Evolutionary conservation across 2,329 filamentous ascomycete species (phyloP), one percentile per base, ranked within the genome.

Genomic region (Leptographium procerum): DNA sequence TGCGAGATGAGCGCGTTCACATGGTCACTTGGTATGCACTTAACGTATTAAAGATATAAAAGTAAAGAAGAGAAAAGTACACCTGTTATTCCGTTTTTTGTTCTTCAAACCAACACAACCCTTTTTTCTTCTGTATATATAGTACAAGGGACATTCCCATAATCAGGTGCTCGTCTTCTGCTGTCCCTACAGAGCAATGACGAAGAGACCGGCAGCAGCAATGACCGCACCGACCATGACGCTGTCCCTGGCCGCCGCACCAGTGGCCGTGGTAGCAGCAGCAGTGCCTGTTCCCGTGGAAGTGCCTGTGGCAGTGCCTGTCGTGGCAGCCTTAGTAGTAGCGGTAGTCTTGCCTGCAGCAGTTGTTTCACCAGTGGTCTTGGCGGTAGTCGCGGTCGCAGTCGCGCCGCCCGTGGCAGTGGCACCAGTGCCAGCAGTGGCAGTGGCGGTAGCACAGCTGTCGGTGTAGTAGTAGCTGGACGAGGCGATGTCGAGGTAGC

Each of bases 401-500:
- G 19, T 26, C 22, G 31, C 19, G 11, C 9, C 22, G 43, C n/a
- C 40, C 3, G 54, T 34, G 26, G n/a, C 26, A 16, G 54, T 56
- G 28, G 26, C 40, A 11, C 36, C 31, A 8, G 47, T 31, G 3
- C 19, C 22, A 33, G 14, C 55, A 13, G 53, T 59, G 56, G 28
- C 53, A 1, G 57, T 54, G 5, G 4, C 7, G 29, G n/a, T 57
- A 58, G 62, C 1, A 56, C 57, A 52, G 50, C 2, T 7, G 29
- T 24, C 3, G 28, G 16, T 58, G 58, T 63, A 60, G 14, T 63
- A 43, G 26, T 67, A 65, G 63, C 13, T 26, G 47, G 24, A 16
- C 24, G 26, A 29, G 47, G 19, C 29, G 29, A n/a, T 4, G 29
- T 33, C 29, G 16, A 33, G 1, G 50, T 52, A 52, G 50, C 47